Evolutionary conservation across 2,329 filamentous ascomycete species (phyloP), one percentile per base, ranked within the genome.

Genomic region (Calonectria fujianensis): DNA sequence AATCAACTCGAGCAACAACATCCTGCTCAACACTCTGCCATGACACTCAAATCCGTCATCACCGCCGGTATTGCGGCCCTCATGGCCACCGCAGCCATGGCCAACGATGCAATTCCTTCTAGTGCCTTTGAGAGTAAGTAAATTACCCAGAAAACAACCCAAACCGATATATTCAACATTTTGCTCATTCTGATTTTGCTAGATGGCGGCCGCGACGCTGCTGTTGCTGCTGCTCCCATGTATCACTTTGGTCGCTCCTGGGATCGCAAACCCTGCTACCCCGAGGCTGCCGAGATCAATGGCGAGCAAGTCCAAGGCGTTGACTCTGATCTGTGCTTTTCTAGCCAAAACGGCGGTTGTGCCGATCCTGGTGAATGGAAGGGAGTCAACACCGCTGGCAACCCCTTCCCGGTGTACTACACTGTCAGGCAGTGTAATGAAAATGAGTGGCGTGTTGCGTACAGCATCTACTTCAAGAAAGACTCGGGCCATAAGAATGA

Each of bases 401-500:
- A 64, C 27, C 64, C 64, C 4, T 69, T 79, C 41, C 78, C 78
- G 0, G 76, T 74, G 16, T 79, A 79, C 37, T 79, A 72, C 51
- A 68, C 59, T 2, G 70, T 75, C 1, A 72, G 54, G 9, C 72
- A 76, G 27, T 78, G 78, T 29, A 76, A 72, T 18, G 67, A 75
- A 27, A 71, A 64, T 16, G 64, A 75, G 35, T 80, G 77, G 77
- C 76, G 75, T 27, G 75, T 80, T 57, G 77, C 77, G 14, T 80
- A 79, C 68, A 79, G 78, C 35, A 75, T 79, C 27, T 80, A 79
- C 70, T 80, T 79, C 69, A 78, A 79, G 73, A 80, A 79, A 54
- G 77, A 80, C 31, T 78, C 79, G 5, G 79, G 79, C 50, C 77
- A 80, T 54, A 80, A 74, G 69, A 79, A 75, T 39, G 79, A 80